phyloP scores from a whole-genome alignment of 768 basidiomycete genomes.

The Boletus fagicola region DNA sequence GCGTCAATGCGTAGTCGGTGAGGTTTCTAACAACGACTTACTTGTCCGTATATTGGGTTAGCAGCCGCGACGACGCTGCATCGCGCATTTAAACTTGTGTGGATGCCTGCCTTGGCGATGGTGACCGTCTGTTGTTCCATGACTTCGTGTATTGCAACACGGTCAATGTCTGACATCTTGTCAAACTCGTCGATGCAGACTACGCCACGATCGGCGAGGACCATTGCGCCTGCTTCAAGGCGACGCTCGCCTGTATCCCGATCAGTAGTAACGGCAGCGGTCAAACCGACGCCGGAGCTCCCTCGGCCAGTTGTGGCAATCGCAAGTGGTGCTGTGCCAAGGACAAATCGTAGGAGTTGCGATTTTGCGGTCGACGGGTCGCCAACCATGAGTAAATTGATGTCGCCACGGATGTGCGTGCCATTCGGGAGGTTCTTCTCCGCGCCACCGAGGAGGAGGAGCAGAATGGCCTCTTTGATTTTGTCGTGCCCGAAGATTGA shows the following conservation, averaged over 20 bases:
- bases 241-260: constrained; percentile 96
- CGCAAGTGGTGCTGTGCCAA: constrained; percentile 93
- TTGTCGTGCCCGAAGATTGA: constrained; percentile 96
- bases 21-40: constrained; percentile 33
- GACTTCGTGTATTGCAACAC: constrained; percentile 99
- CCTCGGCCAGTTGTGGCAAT: constrained; percentile 98
- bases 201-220: constrained; percentile 96
- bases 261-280: constrained; percentile 97
- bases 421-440: constrained; percentile 98
- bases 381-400: constrained; percentile 99
- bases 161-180: constrained; percentile 99
- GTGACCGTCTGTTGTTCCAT: constrained; percentile 99
- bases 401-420: constrained; percentile 98
- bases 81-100: constrained; percentile 95
- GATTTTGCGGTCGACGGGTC: constrained; percentile 99
- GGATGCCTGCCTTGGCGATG: constrained; percentile 98
- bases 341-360: constrained; percentile 92
- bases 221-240: constrained; percentile 99
- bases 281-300: constrained; percentile 98
- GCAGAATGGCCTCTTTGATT: constrained; percentile 91
- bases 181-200: constrained; percentile 99
- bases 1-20: constrained; percentile 9
- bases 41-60: constrained; percentile 98
- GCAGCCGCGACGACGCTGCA: constrained; percentile 98
- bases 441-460: constrained; percentile 91